These are phyloP conservation scores for Cyclotella kingstonii DNA, from an alignment of 108 stramenopile genomes.

Conservation along the genomic window DNA sequence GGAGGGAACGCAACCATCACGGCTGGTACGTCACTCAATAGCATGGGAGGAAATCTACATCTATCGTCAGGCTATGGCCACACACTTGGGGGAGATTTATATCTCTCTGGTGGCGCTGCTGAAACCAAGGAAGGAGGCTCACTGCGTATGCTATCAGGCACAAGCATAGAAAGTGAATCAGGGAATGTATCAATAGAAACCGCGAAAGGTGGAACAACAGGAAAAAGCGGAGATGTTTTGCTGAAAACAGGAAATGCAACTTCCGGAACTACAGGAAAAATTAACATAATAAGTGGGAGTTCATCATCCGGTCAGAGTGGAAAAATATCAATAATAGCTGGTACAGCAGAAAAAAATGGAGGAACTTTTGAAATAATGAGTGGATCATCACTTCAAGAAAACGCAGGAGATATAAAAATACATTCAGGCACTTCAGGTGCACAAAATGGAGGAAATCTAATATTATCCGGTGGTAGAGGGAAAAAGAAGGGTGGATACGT, in stretches of 20 bases:
- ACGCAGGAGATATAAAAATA: not conserved
- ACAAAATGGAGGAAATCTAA: not conserved
- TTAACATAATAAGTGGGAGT: no score
- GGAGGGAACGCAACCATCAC: not conserved
- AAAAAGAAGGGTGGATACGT: slow-evolving; percentile 2
- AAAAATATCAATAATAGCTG: no score
- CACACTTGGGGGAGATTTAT: not conserved
- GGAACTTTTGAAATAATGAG: not conserved
- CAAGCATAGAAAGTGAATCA: no score
- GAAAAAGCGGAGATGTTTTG: no score
- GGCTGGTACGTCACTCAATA: slow-evolving; percentile 5
- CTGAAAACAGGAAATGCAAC: no score
- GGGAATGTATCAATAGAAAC: no score
- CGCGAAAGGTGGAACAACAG: no score
- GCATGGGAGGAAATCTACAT: slow-evolving; percentile 6
- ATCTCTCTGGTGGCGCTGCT: not conserved
- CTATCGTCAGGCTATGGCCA: slow-evolving; percentile 2
- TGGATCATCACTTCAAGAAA: not conserved
- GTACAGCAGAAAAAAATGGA: no score
- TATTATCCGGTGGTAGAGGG: not conserved
- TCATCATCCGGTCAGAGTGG: no score
- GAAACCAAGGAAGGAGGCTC: not conserved
- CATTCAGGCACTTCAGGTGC: not conserved
- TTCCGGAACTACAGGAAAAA: no score
- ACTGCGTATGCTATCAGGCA: no score